Evolutionary conservation across 2,329 filamentous ascomycete species (phyloP), one percentile per base, ranked within the genome.

Genomic region (Paracamarosporium sp.): DNA sequence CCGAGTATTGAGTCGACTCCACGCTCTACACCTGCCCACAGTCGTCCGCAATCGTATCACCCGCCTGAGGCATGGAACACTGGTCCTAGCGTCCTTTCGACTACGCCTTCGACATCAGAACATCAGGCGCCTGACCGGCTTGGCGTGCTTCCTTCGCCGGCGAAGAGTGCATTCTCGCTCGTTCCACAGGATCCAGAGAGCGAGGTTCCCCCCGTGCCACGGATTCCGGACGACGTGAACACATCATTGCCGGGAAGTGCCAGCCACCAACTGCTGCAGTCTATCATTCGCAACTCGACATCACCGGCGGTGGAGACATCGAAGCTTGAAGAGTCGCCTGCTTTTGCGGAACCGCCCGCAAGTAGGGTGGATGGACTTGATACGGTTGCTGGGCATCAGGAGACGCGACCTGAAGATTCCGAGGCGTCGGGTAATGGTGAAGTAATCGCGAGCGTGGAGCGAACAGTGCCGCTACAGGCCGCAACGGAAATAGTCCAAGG

Each of bases 41-140:
- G 54, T 51, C 62, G 68, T 22, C 68, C 68, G n/a, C 62, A 70
- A 54, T 73, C 73, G 3, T 75, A 64, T 50, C 66, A 72, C 57
- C 70, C 69, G 3, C 74, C 69, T 7, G 64, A 73, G 51, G 64
- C 62, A 27, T 70, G 71, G 73, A 56, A 64, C 33, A 27, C 56
- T 35, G 46, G 60, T 12, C 60, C 66, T 13, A 58, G 63, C 45
- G 36, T 12, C 17, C 28, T 55, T 1, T 38, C 43, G 13, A 40
- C 31, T 13, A 67, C 56, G 11, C 53, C 57, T 6, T 47, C 56
- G 9, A 36, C 48, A 25, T 38, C 30, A 6, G 50, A 53, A 12
- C 46, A 56, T n/a, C 35, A 50, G 38, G 55, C 56, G 41, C 50
- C 64, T 53, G 61, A 66, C 50, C 47, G 63, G 15, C 61, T 69